A percentile compares a stretch with the other conserved stretches of the same genome.
phyloP scores from a whole-genome alignment of 805 yeast species.

The Suhomyces sp. region DNA sequence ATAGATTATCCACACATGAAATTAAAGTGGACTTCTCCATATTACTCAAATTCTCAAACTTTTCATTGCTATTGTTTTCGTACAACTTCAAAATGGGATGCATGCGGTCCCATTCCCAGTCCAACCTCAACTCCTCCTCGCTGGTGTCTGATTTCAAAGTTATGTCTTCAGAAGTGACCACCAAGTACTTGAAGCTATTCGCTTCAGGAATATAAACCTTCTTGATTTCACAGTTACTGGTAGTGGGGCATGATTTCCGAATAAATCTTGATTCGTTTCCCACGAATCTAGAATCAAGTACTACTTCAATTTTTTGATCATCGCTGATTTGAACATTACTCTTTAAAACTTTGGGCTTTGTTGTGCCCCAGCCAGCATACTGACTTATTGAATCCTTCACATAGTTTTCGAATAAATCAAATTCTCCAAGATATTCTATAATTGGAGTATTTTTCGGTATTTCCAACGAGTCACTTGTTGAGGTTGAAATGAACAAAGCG shows the following conservation, averaged over 20 bases:
- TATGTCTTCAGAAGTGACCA: constrained; percentile 56
- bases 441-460: constrained; percentile 50
- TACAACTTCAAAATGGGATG: constrained; percentile 70
- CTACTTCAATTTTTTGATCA: constrained; percentile 52
- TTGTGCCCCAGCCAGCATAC: constrained; percentile 70
- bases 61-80: constrained; percentile 19
- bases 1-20: constrained; percentile 58
- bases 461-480: constrained; percentile 10
- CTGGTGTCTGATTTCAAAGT: constrained; percentile 28
- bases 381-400: constrained; percentile 67
- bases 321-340: constrained; percentile 6
- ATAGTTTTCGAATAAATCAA: constrained; percentile 64
- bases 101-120: constrained; percentile 84
- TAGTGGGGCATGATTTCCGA: constrained; percentile 60
- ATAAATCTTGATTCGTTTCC: constrained; percentile 77
- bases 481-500: constrained; percentile 49
- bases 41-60: constrained; percentile 54
- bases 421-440: constrained; percentile 68
- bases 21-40: constrained; percentile 54
- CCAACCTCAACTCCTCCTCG: constrained; percentile 71
- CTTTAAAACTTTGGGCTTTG: constrained; percentile 40
- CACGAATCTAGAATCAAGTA: constrained; percentile 71
- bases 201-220: constrained; percentile 44
- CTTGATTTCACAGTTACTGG: constrained; percentile 68
- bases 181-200: constrained; percentile 46